A percentile compares a stretch with the other conserved stretches of the same genome.
These are phyloP conservation scores for Raphidocelis subcapitata DNA, from an alignment of 139 green algal genomes.

Conservation along the genomic window DNA sequence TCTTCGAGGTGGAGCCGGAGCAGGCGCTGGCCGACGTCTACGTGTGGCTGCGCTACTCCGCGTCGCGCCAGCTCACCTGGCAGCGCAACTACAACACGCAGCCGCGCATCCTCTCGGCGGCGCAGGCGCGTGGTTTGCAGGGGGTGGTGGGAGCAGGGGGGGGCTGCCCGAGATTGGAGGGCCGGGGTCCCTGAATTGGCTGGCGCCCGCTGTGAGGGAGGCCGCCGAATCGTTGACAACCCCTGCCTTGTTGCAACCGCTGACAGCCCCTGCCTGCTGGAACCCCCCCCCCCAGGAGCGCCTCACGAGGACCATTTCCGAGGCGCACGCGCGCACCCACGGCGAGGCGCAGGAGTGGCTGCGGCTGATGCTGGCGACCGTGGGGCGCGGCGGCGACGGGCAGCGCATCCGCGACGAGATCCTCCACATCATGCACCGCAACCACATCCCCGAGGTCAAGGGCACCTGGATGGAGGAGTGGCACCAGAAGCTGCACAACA, in stretches of 20 bases:
- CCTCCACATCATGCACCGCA: slow-evolving; percentile 97
- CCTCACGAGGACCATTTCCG: slow-evolving; percentile 82
- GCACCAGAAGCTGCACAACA: slow-evolving; percentile 99
- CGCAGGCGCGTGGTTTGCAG: too few relatives aligned
- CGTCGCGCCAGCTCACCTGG: slow-evolving; percentile 95
- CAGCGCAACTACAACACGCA: slow-evolving; percentile 99
- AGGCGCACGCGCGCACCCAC: slow-evolving; percentile 44
- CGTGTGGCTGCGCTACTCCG: slow-evolving; percentile 93
- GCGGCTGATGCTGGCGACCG: slow-evolving; percentile 79
- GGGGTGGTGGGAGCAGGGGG: too few relatives aligned
- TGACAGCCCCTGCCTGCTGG: too few relatives aligned
- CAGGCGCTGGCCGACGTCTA: slow-evolving; percentile 77
- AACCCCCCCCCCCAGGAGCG: slow-evolving; percentile 78
- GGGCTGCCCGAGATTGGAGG: too few relatives aligned
- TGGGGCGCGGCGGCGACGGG: slow-evolving; percentile 93
- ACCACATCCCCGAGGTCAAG: slow-evolving; percentile 53
- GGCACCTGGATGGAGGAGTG: slow-evolving; percentile 97
- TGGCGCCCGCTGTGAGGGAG: too few relatives aligned
- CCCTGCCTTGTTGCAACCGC: too few relatives aligned
- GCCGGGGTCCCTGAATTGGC: too few relatives aligned
- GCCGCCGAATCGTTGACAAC: too few relatives aligned
- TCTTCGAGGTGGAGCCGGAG: slow-evolving; percentile 55
- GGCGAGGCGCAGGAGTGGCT: slow-evolving; percentile 89
- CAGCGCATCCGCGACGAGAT: slow-evolving; percentile 98
- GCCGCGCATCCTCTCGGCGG: slow-evolving; percentile 82